Evolutionary conservation across 2,329 filamentous ascomycete genomes (phyloP), one percentile per base, ranked within the genome.

Genomic region (Cryphonectria carpinicola): DNA sequence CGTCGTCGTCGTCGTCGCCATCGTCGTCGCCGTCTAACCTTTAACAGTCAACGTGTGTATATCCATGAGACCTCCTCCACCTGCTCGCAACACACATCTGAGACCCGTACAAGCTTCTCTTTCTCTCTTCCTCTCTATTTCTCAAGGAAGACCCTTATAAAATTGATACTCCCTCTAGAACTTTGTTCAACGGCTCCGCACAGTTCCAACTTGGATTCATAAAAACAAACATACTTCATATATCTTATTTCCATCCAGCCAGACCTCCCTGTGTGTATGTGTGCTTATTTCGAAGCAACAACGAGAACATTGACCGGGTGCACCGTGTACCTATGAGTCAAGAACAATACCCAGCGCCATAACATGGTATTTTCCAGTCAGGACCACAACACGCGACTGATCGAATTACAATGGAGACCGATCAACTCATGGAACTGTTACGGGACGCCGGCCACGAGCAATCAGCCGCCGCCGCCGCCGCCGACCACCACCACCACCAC

Each of bases 371-470:
- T 61, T n/a, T 14, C 65, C 32, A n/a, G 19, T 25, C 35, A 28
- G 17, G 25, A 25, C 35, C 14, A 60, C 35, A n/a, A 19, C 25
- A 67, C 41, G 39, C 54, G 37, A 28, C 52, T 54, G 65, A 61
- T 60, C 39, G 28, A 49, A 41, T 32, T 32, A 56, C 37, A n/a
- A 63, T 68, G 66, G 58, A 68, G 43, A 32, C 43, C n/a, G 28
- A 68, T 17, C 32, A 52, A 41, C n/a, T 54, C 28, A 37, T 63
- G 28, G 25, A 64, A 7, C 66, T 68, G 17, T 14, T 68, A 35
- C 46, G 28, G 11, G 43, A 22, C 37, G 60, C 66, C n/a, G 43
- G 32, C 7, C 37, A 61, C 41, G 60, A 28, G 28, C 37, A 63
- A 14, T 28, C n/a, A 7, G 28, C 8, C 22, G 66, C 8, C 66